Conservation (phyloP, 2,329 filamentous ascomycete species). For the Xylariales sp. region DNA sequence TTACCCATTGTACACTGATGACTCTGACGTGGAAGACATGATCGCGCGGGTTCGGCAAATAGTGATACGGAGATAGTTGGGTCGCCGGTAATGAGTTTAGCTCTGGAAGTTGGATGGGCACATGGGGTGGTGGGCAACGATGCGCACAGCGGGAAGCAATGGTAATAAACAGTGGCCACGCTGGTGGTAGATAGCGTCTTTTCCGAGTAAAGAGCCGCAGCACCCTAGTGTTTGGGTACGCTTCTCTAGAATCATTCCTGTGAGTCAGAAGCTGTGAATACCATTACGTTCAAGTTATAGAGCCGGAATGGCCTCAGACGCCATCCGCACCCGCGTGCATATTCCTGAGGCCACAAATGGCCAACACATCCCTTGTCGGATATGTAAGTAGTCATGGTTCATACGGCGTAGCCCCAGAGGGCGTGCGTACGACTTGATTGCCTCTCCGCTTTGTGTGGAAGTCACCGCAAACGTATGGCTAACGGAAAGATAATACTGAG, state of each 20-base stretch:
- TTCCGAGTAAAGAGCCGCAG: background rate
- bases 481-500: conserved; percentile 23
- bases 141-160: background rate
- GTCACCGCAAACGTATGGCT: conserved; percentile 20
- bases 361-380: background rate
- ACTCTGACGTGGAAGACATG: conserved; percentile 29
- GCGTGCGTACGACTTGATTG: conserved; percentile 10
- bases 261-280: background rate
- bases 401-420: conserved; percentile 9
- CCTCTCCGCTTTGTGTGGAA: background rate
- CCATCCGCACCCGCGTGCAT: conserved; percentile 7
- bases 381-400: conserved; percentile 16
- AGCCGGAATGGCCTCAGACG: conserved; percentile 21
- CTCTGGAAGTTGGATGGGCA: background rate
- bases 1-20: conserved; percentile 24
- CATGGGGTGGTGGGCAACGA: background rate
- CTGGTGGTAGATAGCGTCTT: background rate
- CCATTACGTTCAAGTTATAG: background rate
- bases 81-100: background rate
- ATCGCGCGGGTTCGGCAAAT: background rate
- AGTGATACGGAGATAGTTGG: background rate
- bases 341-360: conserved; percentile 16
- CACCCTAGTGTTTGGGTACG: background rate
- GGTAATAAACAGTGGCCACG: conserved; percentile 9
- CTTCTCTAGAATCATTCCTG: background rate